A percentile compares a stretch with the other conserved stretches of the same genome.
Evolutionary conservation across 768 basidiomycete species (phyloP).

Genomic region (Lepiota subincarnata): DNA sequence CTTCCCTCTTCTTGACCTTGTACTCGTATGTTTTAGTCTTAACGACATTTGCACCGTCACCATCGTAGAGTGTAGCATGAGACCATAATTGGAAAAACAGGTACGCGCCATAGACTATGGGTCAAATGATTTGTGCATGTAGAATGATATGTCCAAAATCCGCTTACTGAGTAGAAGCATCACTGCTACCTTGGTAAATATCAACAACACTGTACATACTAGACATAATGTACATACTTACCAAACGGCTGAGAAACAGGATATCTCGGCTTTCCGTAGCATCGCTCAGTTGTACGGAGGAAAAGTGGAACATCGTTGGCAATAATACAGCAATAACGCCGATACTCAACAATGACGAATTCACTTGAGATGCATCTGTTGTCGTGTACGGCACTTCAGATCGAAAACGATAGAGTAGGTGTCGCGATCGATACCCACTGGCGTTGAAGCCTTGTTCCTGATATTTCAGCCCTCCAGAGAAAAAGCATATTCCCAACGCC

Average conservation of each 20-base stretch:
- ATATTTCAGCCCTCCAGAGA: conserved; percentile 73
- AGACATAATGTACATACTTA: conserved; percentile 29
- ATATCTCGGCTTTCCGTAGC: conserved; percentile 39
- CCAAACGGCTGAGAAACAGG: conserved; percentile 69
- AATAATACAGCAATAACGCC: conserved; percentile 78
- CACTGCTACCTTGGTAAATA: conserved; percentile 52
- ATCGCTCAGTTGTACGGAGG: conserved; percentile 24
- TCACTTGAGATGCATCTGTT: conserved; percentile 61
- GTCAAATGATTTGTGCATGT: conserved; percentile 28
- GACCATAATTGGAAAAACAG: conserved; percentile 77
- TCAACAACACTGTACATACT: background rate
- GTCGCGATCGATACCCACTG: conserved; percentile 44
- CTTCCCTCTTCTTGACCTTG: conserved; percentile 18
- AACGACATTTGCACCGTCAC: conserved; percentile 34
- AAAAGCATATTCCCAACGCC: conserved; percentile 88
- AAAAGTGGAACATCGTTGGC: conserved; percentile 76
- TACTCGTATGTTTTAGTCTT: conserved; percentile 35
- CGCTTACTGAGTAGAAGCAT: conserved; percentile 70
- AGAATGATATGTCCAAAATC: conserved; percentile 18
- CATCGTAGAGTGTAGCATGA: conserved; percentile 64
- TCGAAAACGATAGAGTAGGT: background rate
- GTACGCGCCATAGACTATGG: conserved; percentile 66
- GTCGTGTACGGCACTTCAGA: background rate
- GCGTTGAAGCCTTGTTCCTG: conserved; percentile 79
- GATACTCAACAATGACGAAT: conserved; percentile 70